Base-by-base conservation (phyloP, 106 monocot species). In the Phalaenopsis aphrodite region DNA sequence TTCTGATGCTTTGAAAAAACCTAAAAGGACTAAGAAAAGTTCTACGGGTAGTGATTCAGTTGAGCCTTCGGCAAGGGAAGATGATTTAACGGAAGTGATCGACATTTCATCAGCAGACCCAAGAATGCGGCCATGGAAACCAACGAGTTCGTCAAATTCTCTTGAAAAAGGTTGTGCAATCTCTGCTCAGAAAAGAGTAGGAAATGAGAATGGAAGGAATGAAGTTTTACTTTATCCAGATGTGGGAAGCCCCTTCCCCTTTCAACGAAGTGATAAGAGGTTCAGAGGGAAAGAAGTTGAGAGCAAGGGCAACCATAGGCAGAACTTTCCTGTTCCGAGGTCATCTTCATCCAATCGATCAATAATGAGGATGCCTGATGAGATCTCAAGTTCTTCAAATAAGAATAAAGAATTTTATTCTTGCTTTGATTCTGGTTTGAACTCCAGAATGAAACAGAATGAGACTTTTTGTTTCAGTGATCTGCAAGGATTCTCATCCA, bases 1-100 rank as follows among this genome's bases (percentile, higher is more conserved):
- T 69, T 10, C 12, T 69, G 30, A 69, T 69, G 30, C 69, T n/a
- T 39, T n/a, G 16, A 69, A 65, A 23, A 24, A 39, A 5, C 15
- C 69, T 39, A 69, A 69, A 69, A 39, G 30, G 69, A 14, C 39
- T 69, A 69, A 39, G 38, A 39, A 14, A 38, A 39, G 30, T 69
- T 69, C 38, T 69, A 3, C 12, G 1, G 69, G 38, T 39, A 14
- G 15, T 15, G 21, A 24, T 24, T 65, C 24, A 64, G 64, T 64
- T 64, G 24, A 64, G 64, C n/a, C 64, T 64, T 64, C 64, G 64
- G 64, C 64, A 64, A 64, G n/a, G n/a, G 64, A 64, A 64, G 64
- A 19, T 64, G 24, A 64, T 24, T 19, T 64, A 2, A 11, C 5
- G 64, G 64, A 64, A 64, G 64, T 2, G 24, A 64, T 64, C 23